Evolutionary conservation across 2,329 filamentous ascomycete species (phyloP).

Genomic region (Neurospora crassa): DNA sequence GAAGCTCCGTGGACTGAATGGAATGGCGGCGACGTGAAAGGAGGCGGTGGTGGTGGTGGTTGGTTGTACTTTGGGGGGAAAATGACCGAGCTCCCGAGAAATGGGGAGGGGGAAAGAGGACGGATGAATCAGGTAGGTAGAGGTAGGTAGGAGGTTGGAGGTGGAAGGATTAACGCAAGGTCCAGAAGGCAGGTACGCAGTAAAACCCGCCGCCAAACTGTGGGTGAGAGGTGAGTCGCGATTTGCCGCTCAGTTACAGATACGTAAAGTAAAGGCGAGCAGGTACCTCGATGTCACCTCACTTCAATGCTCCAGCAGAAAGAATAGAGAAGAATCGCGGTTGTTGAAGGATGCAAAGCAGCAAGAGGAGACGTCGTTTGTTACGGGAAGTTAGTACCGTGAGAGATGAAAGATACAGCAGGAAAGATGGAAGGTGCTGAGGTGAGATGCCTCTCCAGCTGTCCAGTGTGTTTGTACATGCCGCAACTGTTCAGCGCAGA

Average conservation of each 20-base stretch:
- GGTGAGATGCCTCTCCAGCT: neutral
- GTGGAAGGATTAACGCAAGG: constrained; percentile 8
- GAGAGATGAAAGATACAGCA: neutral
- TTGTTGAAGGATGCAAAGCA: neutral
- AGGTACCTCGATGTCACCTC: constrained; percentile 3
- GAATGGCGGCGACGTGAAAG: constrained; percentile 12
- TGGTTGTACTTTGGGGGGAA: constrained; percentile 1
- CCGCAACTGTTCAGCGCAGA: constrained; percentile 3
- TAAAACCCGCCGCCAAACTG: constrained; percentile 5
- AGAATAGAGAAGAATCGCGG: neutral
- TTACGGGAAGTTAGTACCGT: neutral
- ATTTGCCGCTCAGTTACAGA: constrained; percentile 10
- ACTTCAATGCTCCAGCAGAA: neutral
- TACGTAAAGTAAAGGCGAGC: neutral
- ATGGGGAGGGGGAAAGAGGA: neutral
- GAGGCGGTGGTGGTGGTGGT: neutral
- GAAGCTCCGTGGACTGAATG: constrained; percentile 1
- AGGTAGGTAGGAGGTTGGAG: constrained; percentile 7
- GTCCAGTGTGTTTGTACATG: neutral
- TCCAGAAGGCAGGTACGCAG: constrained; percentile 6
- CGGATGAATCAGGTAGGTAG: constrained; percentile 4
- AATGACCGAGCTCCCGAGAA: neutral
- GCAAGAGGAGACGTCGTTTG: neutral
- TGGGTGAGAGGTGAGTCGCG: constrained; percentile 2
- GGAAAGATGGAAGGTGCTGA: neutral